A percentile compares a stretch with the other conserved stretches of the same genome.
Evolutionary conservation across 192 early-diverging fungal genomes (phyloP).

Genomic region (Dispira simplex): DNA sequence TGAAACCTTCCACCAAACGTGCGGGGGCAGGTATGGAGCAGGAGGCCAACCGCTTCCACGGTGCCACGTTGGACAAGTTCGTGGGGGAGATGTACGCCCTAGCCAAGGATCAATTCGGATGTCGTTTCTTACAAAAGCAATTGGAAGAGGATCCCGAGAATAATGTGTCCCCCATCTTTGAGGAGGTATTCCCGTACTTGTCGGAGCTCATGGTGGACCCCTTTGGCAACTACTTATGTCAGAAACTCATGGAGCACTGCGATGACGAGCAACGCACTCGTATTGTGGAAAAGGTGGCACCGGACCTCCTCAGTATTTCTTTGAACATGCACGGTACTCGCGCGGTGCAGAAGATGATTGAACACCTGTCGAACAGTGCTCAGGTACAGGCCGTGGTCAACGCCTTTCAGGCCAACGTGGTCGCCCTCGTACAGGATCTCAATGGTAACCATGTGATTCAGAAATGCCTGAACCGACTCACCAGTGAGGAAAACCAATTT

Average conservation of each 20-base stretch:
- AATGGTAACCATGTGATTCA: conserved; percentile 91
- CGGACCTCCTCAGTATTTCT: conserved; percentile 62
- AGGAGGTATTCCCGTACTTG: conserved; percentile 58
- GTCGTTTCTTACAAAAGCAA: conserved; percentile 74
- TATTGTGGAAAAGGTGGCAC: conserved; percentile 54
- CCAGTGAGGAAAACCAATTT: conserved; percentile 69
- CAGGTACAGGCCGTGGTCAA: conserved; percentile 49
- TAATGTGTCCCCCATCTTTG: conserved; percentile 53
- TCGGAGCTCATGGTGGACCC: conserved; percentile 78
- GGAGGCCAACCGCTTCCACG: conserved; percentile 50
- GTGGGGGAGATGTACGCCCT: conserved; percentile 57
- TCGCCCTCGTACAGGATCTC: conserved; percentile 75
- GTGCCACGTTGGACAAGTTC: conserved; percentile 46
- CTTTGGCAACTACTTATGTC: conserved; percentile 86
- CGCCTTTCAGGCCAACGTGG: conserved; percentile 52
- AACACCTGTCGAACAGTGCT: conserved; percentile 40
- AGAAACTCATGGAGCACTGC: conserved; percentile 74
- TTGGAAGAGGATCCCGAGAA: conserved; percentile 56
- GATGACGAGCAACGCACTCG: conserved; percentile 55
- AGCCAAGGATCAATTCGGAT: conserved; percentile 83
- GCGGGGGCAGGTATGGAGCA: background rate
- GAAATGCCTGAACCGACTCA: conserved; percentile 68
- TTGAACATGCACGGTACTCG: conserved; percentile 87
- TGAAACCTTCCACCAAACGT: background rate
- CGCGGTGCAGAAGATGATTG: conserved; percentile 86